Conservation (phyloP, 441 rosid genomes). For the Euphorbia celastroides region DNA sequence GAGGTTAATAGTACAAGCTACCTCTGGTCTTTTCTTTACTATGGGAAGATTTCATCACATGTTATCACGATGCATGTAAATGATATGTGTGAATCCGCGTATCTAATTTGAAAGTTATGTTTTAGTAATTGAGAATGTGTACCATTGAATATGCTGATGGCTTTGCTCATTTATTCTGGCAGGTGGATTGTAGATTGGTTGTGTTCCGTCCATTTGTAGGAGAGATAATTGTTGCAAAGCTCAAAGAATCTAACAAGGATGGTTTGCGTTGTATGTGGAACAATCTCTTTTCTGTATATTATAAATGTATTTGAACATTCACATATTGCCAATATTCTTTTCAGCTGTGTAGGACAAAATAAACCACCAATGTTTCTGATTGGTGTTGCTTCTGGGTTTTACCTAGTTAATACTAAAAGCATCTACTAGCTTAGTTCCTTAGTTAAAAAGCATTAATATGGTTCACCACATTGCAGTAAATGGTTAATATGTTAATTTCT, state of each 20-base stretch:
- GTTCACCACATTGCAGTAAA: too few relatives aligned
- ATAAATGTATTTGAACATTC: background rate
- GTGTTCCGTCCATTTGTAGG: constrained; percentile 86
- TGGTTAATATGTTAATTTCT: background rate
- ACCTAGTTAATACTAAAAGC: background rate
- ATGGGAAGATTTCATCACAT: background rate
- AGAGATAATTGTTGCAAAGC: constrained; percentile 62
- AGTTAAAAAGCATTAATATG: background rate
- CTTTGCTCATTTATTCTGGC: constrained; percentile 14
- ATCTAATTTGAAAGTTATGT: background rate
- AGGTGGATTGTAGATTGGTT: constrained; percentile 68
- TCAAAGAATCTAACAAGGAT: constrained; percentile 55
- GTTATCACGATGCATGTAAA: too few relatives aligned
- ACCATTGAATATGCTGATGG: background rate
- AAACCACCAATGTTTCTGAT: background rate
- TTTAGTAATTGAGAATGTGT: background rate
- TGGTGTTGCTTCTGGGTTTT: background rate
- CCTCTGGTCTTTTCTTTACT: too few relatives aligned
- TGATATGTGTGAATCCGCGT: background rate
- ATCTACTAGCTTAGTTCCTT: background rate
- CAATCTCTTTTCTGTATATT: background rate
- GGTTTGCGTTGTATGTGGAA: constrained; percentile 59
- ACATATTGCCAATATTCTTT: background rate
- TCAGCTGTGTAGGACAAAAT: background rate
- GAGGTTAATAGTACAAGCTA: too few relatives aligned